A percentile compares a stretch with the other conserved stretches of the same genome.
Conservation (phyloP, 2,329 filamentous ascomycete genomes). For the Pyricularia sp. region DNA sequence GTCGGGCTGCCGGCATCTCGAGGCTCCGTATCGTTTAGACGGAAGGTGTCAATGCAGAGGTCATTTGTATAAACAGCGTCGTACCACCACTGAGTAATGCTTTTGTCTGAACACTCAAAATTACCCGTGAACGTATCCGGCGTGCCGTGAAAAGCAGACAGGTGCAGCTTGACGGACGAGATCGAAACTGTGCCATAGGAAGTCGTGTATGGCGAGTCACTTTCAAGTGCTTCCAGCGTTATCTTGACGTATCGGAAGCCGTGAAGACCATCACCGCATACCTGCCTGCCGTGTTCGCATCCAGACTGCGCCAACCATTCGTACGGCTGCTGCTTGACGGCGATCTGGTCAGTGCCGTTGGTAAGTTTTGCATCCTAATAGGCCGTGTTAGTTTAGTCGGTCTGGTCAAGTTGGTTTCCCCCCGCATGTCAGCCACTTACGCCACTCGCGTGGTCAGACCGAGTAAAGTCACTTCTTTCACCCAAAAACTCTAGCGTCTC, state of each 20-base stretch:
- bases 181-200: constrained; percentile 29
- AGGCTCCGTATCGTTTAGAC: constrained; percentile 34
- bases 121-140: constrained; percentile 34
- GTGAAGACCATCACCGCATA: constrained; percentile 38
- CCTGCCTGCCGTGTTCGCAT: constrained; percentile 26
- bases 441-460: constrained; percentile 28
- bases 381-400: not conserved
- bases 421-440: constrained; percentile 9
- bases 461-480: constrained; percentile 32
- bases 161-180: constrained; percentile 26
- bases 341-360: constrained; percentile 35
- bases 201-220: constrained; percentile 30
- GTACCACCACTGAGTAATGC: constrained; percentile 39
- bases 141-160: constrained; percentile 31
- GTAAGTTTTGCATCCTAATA: constrained; percentile 19
- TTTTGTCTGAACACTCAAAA: constrained; percentile 37
- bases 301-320: constrained; percentile 32
- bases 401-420: not conserved
- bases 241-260: constrained; percentile 40
- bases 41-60: constrained; percentile 31
- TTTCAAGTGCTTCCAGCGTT: constrained; percentile 27
- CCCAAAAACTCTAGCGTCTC: constrained; percentile 31
- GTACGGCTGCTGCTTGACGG: constrained; percentile 26
- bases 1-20: constrained; percentile 27
- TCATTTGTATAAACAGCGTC: constrained; percentile 40